Evolutionary conservation across 2,329 filamentous ascomycete species (phyloP).

Genomic region (Clarireedia paspali): DNA sequence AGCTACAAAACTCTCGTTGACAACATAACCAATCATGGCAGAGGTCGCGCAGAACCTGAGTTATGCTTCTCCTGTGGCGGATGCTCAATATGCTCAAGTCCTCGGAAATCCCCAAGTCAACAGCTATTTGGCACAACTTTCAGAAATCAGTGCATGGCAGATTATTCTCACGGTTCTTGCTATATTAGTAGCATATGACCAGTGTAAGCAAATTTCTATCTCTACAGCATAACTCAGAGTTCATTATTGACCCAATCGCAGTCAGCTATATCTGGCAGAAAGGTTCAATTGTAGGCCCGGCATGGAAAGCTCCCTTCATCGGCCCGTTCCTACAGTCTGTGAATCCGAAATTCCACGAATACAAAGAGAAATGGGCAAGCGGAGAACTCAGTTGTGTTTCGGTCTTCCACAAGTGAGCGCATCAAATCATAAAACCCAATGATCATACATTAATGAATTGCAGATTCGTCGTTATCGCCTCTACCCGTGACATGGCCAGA

Average conservation of each 20-base stretch:
- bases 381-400: slow-evolving; percentile 93
- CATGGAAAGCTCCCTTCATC: slow-evolving; percentile 77
- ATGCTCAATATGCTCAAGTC: slow-evolving; percentile 24
- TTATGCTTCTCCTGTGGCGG: slow-evolving; percentile 28
- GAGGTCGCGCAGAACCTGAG: slow-evolving; percentile 21
- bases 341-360: slow-evolving; percentile 85
- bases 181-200: slow-evolving; percentile 75
- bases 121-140: slow-evolving; percentile 17
- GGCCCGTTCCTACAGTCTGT: slow-evolving; percentile 93
- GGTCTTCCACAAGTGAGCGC: slow-evolving; percentile 90
- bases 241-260: slow-evolving; percentile 31
- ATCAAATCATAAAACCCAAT: not conserved
- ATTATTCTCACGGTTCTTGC: slow-evolving; percentile 64
- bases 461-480: slow-evolving; percentile 95
- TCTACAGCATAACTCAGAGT: not conserved
- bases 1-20: not conserved
- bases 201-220: slow-evolving; percentile 54
- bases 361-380: slow-evolving; percentile 87
- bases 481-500: slow-evolving; percentile 86
- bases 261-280: slow-evolving; percentile 70
- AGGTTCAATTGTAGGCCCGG: slow-evolving; percentile 66
- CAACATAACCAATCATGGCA: not conserved
- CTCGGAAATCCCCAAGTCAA: slow-evolving; percentile 21
- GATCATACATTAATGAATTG: not conserved
- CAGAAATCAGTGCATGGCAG: slow-evolving; percentile 47